Evolutionary conservation across 768 basidiomycete genomes (phyloP), one percentile per base, ranked within the genome.

Genomic region (Fomitopsis serialis): DNA sequence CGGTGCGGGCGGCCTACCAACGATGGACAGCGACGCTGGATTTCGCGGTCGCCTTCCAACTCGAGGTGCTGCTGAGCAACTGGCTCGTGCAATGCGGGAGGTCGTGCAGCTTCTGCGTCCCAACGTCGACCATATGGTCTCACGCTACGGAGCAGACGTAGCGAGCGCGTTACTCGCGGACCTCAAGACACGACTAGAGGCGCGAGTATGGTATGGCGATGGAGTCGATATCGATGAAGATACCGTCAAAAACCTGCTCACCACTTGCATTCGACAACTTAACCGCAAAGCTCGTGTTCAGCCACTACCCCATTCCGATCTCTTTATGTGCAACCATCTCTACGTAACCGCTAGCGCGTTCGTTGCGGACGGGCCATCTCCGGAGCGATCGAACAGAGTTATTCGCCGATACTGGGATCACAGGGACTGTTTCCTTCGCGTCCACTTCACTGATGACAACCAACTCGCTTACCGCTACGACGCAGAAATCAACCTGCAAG

Each of bases 371-470:
- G 84, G 84, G 0, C 83, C 83, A 4, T 75, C 72, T 52, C 72
- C 71, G 4, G 84, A 86, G 55, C 74, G 78, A 3, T 81, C 82
- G 0, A 89, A 87, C 56, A 70, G 82, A 3, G 74, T 87, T 32
- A 75, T 87, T 32, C 78, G 85, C 22, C 66, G 66, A 9, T 85
- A 81, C 59, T 62, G 70, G 0, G 52, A 63, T 21, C 63, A 78
- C 50, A 76, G 79, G 19, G 73, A 78, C 55, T 74, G 71, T 22
- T 89, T 89, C 61, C 59, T 87, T 22, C 79, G 84, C 8, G 84
- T 87, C 54, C 70, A 73, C 52, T 84, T 87, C 60, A 72, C 76
- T 15, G 84, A 88, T 49, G 85, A 88, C 61, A 77, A 73, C 11
- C 65, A 69, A 3, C 62, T 82, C 5, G 75, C 76, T 43, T 78